Base-by-base conservation (phyloP, 192 early-diverging fungal species). In the Backusella westeae region DNA sequence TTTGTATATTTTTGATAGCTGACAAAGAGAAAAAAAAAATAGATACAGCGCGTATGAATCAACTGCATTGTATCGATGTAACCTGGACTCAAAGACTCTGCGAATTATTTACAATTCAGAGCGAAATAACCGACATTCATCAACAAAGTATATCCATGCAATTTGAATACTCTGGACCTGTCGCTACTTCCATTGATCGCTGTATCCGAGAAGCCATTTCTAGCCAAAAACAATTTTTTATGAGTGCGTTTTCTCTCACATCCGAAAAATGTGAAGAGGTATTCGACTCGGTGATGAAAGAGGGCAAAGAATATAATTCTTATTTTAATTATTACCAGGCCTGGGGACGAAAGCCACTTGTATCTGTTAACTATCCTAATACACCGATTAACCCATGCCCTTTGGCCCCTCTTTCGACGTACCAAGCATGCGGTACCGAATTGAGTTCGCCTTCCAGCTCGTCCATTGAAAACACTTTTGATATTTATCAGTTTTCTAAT, bases 81-180 rank as follows among this genome's bases (percentile, higher is more conserved):
- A 71, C 69, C 38, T 71, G 69, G 69, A 71, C 69, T 23, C 69
- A 71, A 71, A 42, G 17, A 35, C 29, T 75, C 4, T 75, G 65
- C 32, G 59, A 67, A 17, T 42, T 66, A 8, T 39, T 75, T 26
- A 17, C 56, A 23, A 23, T 7, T 29, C 65, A 63, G 44, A 42
- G n/a, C 26, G 74, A 75, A 34, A 67, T 75, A 38, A 67, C 74
- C 0, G 74, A 75, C 15, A 46, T 75, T 8, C 74, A 75, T 29
- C 65, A 66, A 1, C 63, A 75, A 42, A 53, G 19, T 7, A 32
- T 67, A 12, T 75, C 74, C 1, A 39, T 75, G 23, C 42, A 65
- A 67, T 63, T 75, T 34, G 74, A 65, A 3, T 67, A 65, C 3
- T 19, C 38, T 12, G 63, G 65, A 5, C 56, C 74, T 17, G 6